These are phyloP conservation scores for Chaetothyriales sp. DNA, from an alignment of 2,329 filamentous ascomycete genomes.

Conservation along the genomic window DNA sequence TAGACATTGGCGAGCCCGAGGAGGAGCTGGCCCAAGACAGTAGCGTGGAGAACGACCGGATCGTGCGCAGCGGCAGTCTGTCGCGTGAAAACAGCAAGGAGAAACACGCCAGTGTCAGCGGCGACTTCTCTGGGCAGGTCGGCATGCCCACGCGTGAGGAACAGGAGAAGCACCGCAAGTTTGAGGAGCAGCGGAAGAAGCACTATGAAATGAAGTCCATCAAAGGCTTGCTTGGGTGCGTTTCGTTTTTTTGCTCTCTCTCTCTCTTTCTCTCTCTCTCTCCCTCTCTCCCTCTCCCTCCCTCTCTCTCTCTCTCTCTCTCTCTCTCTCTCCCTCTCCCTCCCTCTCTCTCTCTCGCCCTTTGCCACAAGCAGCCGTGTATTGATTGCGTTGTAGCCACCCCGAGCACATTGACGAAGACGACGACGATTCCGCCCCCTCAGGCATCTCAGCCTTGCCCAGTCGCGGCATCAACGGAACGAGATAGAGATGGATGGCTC, in stretches of 20 bases:
- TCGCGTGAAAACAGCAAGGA: slow-evolving; percentile 33
- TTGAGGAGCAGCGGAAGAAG: slow-evolving; percentile 83
- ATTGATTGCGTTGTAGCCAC: slow-evolving; percentile 30
- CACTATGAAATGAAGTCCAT: slow-evolving; percentile 99
- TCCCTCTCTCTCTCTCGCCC: background rate
- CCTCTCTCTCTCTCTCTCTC: background rate
- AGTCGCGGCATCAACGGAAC: slow-evolving; percentile 20
- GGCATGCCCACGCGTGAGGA: slow-evolving; percentile 56
- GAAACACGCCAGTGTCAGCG: slow-evolving; percentile 72
- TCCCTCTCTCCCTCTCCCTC: background rate
- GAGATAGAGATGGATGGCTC: slow-evolving; percentile 1
- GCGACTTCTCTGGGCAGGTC: slow-evolving; percentile 30
- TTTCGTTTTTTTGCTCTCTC: no score
- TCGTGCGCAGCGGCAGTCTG: slow-evolving; percentile 28
- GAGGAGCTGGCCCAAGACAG: slow-evolving; percentile 45
- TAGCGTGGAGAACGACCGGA: slow-evolving; percentile 30
- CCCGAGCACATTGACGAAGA: slow-evolving; percentile 51
- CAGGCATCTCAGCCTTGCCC: slow-evolving; percentile 30
- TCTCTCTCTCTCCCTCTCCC: background rate
- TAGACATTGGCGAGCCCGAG: slow-evolving; percentile 88
- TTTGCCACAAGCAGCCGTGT: background rate
- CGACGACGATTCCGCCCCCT: slow-evolving; percentile 38
- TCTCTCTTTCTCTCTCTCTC: slow-evolving; percentile 1
- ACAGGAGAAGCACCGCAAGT: slow-evolving; percentile 77
- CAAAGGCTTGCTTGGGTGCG: slow-evolving; percentile 67